Evolutionary conservation across 2,329 filamentous ascomycete genomes (phyloP), one percentile per base, ranked within the genome.

Genomic region (Hypoxylon sp.): DNA sequence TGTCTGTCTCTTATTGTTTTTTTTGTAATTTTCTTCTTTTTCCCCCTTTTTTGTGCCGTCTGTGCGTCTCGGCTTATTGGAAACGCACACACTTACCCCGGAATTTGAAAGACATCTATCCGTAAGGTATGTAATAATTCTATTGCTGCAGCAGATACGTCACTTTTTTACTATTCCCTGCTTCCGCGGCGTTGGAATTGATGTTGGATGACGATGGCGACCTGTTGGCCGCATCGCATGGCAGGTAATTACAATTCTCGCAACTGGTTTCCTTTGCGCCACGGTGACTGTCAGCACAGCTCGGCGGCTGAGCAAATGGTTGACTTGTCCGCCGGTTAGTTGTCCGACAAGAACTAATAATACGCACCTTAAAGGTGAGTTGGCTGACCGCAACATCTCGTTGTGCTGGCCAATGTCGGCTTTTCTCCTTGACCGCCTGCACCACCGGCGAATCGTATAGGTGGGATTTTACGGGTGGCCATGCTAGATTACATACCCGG

Each of bases 361-460:
- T n/a, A n/a, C n/a, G 29, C 13, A 9, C 9, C 21, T 15, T 13
- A 50, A 56, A 52, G 45, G 52, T 56, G 56, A 55, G 51, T 51
- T 59, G 52, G 52, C 56, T 63, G 63, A 66, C 63, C 63, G 62
- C 61, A 63, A 58, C 40, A 57, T 55, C 40, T 60, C 47, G 47
- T 55, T 50, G 36, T 59, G 45, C 25, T 53, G 57, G 54, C 63
- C 63, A 65, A 65, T 65, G 48, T 58, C 47, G 46, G 51, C 43
- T 43, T 45, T 55, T 53, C 37, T 55, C 43, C 48, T 29, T 58
- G 61, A 63, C 61, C 61, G 62, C 60, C 35, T 57, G 52, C 54
- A 42, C 42, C 29, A 59, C 46, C 15, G 34, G 50, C 48, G 26
- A 46, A 32, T 63, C 57, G 63, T 60, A 63, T 60, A 63, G 58